A percentile compares a stretch with the other conserved stretches of the same genome.
Evolutionary conservation across 2,329 filamentous ascomycete species (phyloP).

Genomic region (Podosphaera aphanis): DNA sequence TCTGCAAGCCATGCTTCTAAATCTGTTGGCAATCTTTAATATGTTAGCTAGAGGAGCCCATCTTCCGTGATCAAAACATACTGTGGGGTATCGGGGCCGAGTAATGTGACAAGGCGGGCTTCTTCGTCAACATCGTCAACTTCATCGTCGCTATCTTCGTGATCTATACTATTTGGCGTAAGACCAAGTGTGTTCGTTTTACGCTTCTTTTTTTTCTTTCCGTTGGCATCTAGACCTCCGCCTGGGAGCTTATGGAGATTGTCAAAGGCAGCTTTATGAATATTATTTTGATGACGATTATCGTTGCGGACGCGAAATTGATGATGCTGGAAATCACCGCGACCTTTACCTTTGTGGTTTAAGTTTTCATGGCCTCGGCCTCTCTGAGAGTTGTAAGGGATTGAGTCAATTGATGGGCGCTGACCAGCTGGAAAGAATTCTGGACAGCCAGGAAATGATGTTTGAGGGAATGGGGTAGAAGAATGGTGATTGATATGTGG

Average conservation of each 20-base stretch:
- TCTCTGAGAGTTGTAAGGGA: slow-evolving; percentile 18
- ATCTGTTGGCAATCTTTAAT: slow-evolving; percentile 30
- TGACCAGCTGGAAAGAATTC: slow-evolving; percentile 16
- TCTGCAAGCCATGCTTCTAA: slow-evolving; percentile 62
- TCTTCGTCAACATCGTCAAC: slow-evolving; percentile 41
- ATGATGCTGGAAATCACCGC: slow-evolving; percentile 19
- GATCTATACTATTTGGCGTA: slow-evolving; percentile 27
- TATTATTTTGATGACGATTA: slow-evolving; percentile 11
- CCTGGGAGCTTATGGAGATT: slow-evolving; percentile 27
- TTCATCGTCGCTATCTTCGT: slow-evolving; percentile 40
- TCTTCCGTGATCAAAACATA: slow-evolving; percentile 12
- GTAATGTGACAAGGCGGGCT: slow-evolving; percentile 17
- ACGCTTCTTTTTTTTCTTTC: slow-evolving; percentile 43
- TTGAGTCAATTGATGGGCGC: slow-evolving; percentile 16
- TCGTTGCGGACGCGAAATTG: slow-evolving; percentile 15
- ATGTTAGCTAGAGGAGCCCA: slow-evolving; percentile 15
- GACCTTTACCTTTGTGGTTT: slow-evolving; percentile 17
- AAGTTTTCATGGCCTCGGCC: slow-evolving; percentile 15
- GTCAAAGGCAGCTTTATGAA: slow-evolving; percentile 12
- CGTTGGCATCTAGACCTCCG: slow-evolving; percentile 16
- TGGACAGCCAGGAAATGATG: slow-evolving; percentile 19
- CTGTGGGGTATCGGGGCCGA: slow-evolving; percentile 17
- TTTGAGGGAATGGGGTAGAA: slow-evolving; percentile 13
- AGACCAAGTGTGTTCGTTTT: slow-evolving; percentile 50
- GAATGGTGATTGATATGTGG: slow-evolving; percentile 17